These are phyloP conservation scores for Lachnellula cervina DNA, from an alignment of 2,329 filamentous ascomycete species.

Conservation along the genomic window DNA sequence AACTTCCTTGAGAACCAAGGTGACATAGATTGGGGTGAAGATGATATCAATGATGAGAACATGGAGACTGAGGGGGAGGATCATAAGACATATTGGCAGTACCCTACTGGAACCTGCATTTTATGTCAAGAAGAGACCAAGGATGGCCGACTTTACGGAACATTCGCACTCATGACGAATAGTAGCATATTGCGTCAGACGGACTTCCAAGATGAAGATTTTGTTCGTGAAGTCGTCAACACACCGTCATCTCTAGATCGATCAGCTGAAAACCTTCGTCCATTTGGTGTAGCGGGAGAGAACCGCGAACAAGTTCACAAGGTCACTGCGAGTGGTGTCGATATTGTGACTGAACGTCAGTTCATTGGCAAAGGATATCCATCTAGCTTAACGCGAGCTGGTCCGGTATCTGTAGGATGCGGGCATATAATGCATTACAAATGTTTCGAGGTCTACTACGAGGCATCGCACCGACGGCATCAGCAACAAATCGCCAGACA, in stretches of 20 bases:
- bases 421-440: slow-evolving; percentile 98
- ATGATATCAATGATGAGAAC: slow-evolving; percentile 69
- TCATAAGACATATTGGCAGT: slow-evolving; percentile 77
- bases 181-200: slow-evolving; percentile 86
- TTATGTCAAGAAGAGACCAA: slow-evolving; percentile 95
- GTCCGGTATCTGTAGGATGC: slow-evolving; percentile 84
- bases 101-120: slow-evolving; percentile 89
- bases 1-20: slow-evolving; percentile 87
- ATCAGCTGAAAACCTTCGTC: slow-evolving; percentile 75
- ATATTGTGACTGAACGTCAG: slow-evolving; percentile 70
- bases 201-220: slow-evolving; percentile 73
- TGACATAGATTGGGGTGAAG: slow-evolving; percentile 82
- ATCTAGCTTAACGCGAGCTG: slow-evolving; percentile 57
- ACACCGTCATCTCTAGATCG: slow-evolving; percentile 79
- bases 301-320: slow-evolving; percentile 77
- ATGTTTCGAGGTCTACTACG: slow-evolving; percentile 89
- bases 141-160: slow-evolving; percentile 83
- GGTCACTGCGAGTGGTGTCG: slow-evolving; percentile 65
- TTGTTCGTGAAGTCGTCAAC: slow-evolving; percentile 74
- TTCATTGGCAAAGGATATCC: slow-evolving; percentile 87
- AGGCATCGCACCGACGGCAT: slow-evolving; percentile 78
- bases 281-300: slow-evolving; percentile 85
- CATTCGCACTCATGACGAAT: slow-evolving; percentile 83
- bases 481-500: slow-evolving; percentile 89
- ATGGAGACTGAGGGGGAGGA: slow-evolving; percentile 53